A percentile compares a stretch with the other conserved stretches of the same genome.
Conservation (phyloP, 2,329 filamentous ascomycete species). For the Calonectria multiphialidica region DNA sequence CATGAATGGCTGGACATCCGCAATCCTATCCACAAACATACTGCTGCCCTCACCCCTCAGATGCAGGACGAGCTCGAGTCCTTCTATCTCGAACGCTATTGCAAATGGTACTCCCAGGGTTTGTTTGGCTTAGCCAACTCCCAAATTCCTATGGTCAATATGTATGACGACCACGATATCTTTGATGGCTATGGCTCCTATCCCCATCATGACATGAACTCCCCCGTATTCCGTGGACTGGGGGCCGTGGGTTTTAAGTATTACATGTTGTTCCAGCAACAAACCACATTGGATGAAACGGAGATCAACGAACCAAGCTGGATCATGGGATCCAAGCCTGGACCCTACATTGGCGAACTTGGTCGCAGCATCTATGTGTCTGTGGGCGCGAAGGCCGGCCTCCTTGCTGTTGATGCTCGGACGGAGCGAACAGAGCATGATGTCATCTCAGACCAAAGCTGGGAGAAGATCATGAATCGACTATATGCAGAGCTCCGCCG, state of each 20-base stretch:
- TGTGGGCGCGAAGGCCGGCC: conserved; percentile 81
- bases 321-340: conserved; percentile 82
- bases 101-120: conserved; percentile 96
- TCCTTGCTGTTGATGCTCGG: conserved; percentile 90
- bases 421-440: conserved; percentile 90
- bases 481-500: conserved; percentile 85
- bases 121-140: conserved; percentile 92
- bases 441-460: conserved; percentile 83
- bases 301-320: conserved; percentile 90
- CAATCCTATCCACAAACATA: conserved; percentile 84
- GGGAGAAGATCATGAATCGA: conserved; percentile 88
- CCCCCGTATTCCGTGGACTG: conserved; percentile 88
- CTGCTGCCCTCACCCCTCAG: conserved; percentile 79
- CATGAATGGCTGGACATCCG: conserved; percentile 86
- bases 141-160: conserved; percentile 98
- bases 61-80: conserved; percentile 90
- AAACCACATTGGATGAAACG: conserved; percentile 85
- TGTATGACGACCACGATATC: conserved; percentile 96
- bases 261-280: conserved; percentile 98
- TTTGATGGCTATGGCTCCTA: conserved; percentile 96
- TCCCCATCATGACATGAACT: conserved; percentile 90
- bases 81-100: conserved; percentile 91
- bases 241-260: conserved; percentile 97
- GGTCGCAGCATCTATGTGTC: conserved; percentile 90
- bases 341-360: conserved; percentile 89